phyloP scores from a whole-genome alignment of 2,329 filamentous ascomycete genomes.

The Pseudocercospora musae region DNA sequence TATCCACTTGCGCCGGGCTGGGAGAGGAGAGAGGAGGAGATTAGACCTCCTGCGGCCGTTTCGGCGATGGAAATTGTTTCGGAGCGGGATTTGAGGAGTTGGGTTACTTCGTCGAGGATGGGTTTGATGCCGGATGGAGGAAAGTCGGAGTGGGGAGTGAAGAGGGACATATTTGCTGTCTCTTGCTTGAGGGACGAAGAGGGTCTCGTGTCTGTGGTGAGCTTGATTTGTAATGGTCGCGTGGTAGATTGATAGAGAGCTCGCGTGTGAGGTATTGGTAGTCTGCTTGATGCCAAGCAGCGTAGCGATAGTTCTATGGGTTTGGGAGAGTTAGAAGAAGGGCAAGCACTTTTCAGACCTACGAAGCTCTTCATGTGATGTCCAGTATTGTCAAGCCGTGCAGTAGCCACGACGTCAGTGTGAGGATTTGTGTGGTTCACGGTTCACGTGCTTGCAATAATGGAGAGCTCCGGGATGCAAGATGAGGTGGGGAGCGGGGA shows the following conservation, averaged over 20 bases:
- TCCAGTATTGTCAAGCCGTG: not conserved
- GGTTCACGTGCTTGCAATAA: not conserved
- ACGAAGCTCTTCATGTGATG: not conserved
- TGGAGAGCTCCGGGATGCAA: not conserved
- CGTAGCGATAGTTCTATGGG: too few relatives aligned
- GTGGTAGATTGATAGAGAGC: not conserved
- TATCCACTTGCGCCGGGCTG: slow-evolving; percentile 56
- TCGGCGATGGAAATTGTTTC: slow-evolving; percentile 61
- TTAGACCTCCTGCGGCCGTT: slow-evolving; percentile 62
- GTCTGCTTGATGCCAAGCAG: not conserved
- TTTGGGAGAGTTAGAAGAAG: not conserved
- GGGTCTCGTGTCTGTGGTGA: not conserved
- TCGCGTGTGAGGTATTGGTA: not conserved
- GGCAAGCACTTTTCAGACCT: not conserved
- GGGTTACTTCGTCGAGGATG: slow-evolving; percentile 50
- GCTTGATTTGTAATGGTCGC: not conserved
- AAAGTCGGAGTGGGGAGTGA: slow-evolving; percentile 30
- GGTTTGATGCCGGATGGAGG: slow-evolving; percentile 43
- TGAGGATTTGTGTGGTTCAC: not conserved
- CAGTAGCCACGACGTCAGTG: not conserved
- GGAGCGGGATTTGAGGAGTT: slow-evolving; percentile 52
- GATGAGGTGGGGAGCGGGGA: not conserved
- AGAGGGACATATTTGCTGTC: slow-evolving; percentile 11
- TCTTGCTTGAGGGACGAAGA: not conserved
- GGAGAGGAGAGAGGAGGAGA: slow-evolving; percentile 58